These are phyloP conservation scores for Lagenidium giganteum DNA, from an alignment of 352 stramenopile species.

Conservation along the genomic window DNA sequence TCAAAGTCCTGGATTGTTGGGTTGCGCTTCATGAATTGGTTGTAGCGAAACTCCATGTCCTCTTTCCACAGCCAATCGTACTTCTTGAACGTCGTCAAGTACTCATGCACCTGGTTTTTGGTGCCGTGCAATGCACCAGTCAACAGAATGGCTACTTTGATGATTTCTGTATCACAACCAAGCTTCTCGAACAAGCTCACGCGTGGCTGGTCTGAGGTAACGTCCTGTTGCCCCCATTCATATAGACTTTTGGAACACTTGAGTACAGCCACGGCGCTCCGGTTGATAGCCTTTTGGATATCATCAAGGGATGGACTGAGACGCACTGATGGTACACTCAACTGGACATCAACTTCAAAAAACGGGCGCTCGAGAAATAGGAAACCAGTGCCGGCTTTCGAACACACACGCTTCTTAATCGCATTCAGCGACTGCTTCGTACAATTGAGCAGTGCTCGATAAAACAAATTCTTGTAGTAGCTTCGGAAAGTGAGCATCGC, in stretches of 20 bases:
- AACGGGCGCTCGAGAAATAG: constrained; percentile 82
- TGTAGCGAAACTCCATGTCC: constrained; percentile 84
- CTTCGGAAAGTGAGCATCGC: constrained; percentile 42
- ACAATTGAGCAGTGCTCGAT: constrained; percentile 72
- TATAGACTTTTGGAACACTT: constrained; percentile 79
- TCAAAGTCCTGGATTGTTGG: constrained; percentile 83
- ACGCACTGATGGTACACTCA: constrained; percentile 67
- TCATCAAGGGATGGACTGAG: constrained; percentile 80
- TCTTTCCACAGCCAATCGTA: constrained; percentile 91
- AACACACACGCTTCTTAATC: constrained; percentile 83
- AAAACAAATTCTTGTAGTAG: constrained; percentile 84
- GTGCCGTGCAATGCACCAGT: constrained; percentile 80
- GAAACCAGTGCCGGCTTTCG: constrained; percentile 71
- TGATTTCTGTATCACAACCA: constrained; percentile 84
- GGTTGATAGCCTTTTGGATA: constrained; percentile 83
- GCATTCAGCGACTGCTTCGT: constrained; percentile 73
- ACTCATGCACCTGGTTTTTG: constrained; percentile 83
- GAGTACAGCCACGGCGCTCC: constrained; percentile 68
- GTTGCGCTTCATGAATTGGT: constrained; percentile 81
- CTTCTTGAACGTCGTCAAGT: constrained; percentile 79
- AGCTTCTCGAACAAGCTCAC: constrained; percentile 79
- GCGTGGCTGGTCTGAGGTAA: constrained; percentile 39
- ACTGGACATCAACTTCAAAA: constrained; percentile 85
- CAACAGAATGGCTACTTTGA: constrained; percentile 83
- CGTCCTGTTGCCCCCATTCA: constrained; percentile 72